These are phyloP conservation scores for Elsinoe necatrix DNA, from an alignment of 2,329 filamentous ascomycete species.

Conservation along the genomic window DNA sequence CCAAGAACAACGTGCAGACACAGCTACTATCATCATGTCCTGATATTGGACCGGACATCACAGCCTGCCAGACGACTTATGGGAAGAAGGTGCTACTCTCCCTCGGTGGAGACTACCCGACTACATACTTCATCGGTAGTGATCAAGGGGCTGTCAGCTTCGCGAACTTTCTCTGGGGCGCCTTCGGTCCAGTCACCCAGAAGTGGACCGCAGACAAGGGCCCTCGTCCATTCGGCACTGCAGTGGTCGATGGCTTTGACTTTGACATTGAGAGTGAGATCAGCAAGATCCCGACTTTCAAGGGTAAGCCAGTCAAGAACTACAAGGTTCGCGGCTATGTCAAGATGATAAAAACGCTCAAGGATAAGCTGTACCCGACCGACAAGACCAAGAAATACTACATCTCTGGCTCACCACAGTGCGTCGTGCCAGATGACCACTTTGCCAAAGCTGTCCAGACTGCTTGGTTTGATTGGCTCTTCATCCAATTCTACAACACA, in stretches of 20 bases:
- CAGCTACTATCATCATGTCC: constrained; percentile 47
- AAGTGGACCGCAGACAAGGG: constrained; percentile 26
- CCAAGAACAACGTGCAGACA: constrained; percentile 31
- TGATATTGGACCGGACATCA: constrained; percentile 49
- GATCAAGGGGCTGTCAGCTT: constrained; percentile 43
- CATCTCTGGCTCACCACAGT: constrained; percentile 43
- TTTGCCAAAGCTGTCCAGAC: constrained; percentile 34
- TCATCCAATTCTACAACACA: constrained; percentile 41
- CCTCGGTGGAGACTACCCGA: constrained; percentile 62
- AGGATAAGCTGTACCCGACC: constrained; percentile 31
- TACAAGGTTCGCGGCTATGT: constrained; percentile 38
- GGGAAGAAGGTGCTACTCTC: constrained; percentile 66
- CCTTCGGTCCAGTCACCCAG: constrained; percentile 18
- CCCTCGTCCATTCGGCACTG: constrained; percentile 58
- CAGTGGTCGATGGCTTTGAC: constrained; percentile 65
- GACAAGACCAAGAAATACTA: constrained; percentile 35
- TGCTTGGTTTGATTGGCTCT: constrained; percentile 38
- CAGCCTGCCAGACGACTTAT: constrained; percentile 51
- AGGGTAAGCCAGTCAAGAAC: constrained; percentile 22
- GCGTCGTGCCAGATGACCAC: constrained; percentile 39
- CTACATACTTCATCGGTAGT: constrained; percentile 38
- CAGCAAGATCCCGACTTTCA: constrained; percentile 20
- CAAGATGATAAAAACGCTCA: constrained; percentile 41
- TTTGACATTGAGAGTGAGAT: constrained; percentile 61
- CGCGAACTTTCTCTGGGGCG: constrained; percentile 59